A percentile compares a stretch with the other conserved stretches of the same genome.
Conservation (phyloP, 371 early-diverging fungal genomes). For the Lichtheimia ornata region DNA sequence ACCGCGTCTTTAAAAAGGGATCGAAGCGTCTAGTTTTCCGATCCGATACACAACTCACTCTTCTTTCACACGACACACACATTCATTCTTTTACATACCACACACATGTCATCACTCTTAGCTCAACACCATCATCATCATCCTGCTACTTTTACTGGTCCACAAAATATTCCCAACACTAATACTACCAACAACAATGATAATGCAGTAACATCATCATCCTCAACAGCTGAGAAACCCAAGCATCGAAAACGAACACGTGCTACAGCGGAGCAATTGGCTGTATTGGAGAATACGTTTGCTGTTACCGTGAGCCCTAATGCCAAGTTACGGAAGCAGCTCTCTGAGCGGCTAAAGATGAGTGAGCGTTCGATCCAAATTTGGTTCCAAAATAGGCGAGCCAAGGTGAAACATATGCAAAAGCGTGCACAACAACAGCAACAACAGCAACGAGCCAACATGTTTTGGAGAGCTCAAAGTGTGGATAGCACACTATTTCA, state of each 20-base stretch:
- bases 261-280: constrained; percentile 75
- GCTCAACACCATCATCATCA: constrained; percentile 2
- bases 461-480: not conserved
- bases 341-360: constrained; percentile 89
- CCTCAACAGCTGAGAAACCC: not conserved
- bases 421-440: constrained; percentile 57
- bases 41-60: not conserved
- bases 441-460: constrained; percentile 15
- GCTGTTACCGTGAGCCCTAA: constrained; percentile 72
- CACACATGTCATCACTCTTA: constrained; percentile 1
- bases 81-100: not conserved
- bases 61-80: not conserved
- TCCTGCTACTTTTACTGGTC: not conserved
- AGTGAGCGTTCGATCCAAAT: constrained; percentile 94
- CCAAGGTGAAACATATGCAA: constrained; percentile 84
- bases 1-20: too few species aligned
- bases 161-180: not conserved
- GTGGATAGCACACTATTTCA: too few species aligned
- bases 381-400: constrained; percentile 99
- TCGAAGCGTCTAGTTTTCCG: not conserved
- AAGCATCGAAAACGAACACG: constrained; percentile 62
- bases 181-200: not conserved
- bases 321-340: constrained; percentile 79
- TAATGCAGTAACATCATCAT: constrained; percentile 3
- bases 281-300: constrained; percentile 78